phyloP scores from a whole-genome alignment of 768 basidiomycete genomes.

The Trichaptum fuscoviolaceum region DNA sequence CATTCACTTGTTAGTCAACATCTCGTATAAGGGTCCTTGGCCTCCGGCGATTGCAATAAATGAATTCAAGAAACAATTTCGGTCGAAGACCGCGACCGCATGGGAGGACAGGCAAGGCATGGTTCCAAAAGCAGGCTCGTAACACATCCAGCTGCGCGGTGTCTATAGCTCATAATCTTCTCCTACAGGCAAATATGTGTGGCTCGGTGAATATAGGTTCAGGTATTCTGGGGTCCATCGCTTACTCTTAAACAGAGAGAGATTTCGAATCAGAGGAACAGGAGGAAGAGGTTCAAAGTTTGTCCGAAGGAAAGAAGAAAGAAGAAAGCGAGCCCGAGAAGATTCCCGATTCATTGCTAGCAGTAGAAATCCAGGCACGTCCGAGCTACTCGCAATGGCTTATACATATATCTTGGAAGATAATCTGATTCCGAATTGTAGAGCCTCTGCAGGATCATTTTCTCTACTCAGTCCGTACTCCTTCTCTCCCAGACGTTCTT shows the following conservation, averaged over 20 bases:
- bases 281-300: constrained; percentile 22
- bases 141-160: too few species aligned
- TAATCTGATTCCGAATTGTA: constrained; percentile 15
- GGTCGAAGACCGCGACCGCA: constrained; percentile 39
- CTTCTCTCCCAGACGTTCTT: neutral
- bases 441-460: constrained; percentile 47
- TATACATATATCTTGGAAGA: neutral
- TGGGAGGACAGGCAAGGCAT: constrained; percentile 51
- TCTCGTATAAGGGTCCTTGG: constrained; percentile 41
- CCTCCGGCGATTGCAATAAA: constrained; percentile 30
- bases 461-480: constrained; percentile 38
- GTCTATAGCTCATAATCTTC: neutral
- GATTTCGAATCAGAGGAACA: constrained; percentile 48
- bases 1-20: neutral
- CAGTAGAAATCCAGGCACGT: constrained; percentile 39
- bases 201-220: constrained; percentile 39
- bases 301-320: constrained; percentile 23
- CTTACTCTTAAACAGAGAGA: constrained; percentile 33
- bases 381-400: too few species aligned
- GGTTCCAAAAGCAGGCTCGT: constrained; percentile 43
- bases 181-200: constrained; percentile 51
- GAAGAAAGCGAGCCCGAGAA: constrained; percentile 26
- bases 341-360: constrained; percentile 43
- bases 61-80: constrained; percentile 60
- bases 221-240: neutral